Conservation (phyloP, 345 rosid genomes). For the Ailanthus altissimus region DNA sequence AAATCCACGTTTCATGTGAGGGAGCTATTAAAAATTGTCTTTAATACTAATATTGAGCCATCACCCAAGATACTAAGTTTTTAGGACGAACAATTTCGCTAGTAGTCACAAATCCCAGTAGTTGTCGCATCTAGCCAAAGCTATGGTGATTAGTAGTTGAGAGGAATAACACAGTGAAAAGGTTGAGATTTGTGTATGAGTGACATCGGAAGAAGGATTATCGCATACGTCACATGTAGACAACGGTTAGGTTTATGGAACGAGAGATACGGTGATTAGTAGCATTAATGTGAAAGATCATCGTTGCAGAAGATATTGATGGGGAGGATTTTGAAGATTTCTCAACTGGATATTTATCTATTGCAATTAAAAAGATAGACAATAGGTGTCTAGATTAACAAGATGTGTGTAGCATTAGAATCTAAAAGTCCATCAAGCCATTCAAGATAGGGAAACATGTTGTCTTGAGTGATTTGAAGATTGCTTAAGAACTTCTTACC, state of each 20-base stretch:
- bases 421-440: neutral
- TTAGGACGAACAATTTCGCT: no score
- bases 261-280: neutral
- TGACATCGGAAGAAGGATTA: neutral
- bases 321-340: neutral
- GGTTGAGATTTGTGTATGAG: neutral
- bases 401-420: neutral
- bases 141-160: neutral
- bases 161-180: neutral
- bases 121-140: neutral
- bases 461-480: neutral
- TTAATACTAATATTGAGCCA: no score
- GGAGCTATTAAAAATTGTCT: no score
- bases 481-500: constrained; percentile 46
- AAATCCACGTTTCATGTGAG: no score
- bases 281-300: neutral
- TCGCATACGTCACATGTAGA: neutral
- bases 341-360: neutral
- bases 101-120: no score
- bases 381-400: neutral
- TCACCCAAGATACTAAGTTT: no score
- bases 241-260: neutral
- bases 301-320: neutral
- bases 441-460: neutral
- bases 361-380: neutral